Percentiles rank a stretch among this genome's conserved stretches.
phyloP scores from a whole-genome alignment of 2,329 filamentous ascomycete species.

The Raffaelea deltoideospora region DNA sequence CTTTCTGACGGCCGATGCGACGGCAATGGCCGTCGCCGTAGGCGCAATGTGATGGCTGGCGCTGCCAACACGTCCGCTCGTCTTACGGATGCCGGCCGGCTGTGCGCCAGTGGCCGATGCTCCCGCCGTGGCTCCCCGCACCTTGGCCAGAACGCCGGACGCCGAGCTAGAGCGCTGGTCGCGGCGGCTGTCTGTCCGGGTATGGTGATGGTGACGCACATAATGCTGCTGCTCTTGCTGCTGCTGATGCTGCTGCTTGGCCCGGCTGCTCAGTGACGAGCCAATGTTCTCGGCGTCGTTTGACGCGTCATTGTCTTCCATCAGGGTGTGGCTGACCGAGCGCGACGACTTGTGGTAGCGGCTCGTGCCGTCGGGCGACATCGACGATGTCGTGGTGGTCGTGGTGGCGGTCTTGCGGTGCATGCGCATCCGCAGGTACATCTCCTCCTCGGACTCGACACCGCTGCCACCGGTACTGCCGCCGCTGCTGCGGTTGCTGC shows the following conservation, averaged over 20 bases:
- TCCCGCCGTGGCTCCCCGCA: constrained; percentile 36
- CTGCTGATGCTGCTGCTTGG: constrained; percentile 41
- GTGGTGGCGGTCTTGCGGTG: constrained; percentile 42
- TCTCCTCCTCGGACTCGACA: constrained; percentile 68
- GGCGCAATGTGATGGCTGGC: constrained; percentile 22
- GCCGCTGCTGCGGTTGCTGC: constrained; percentile 45
- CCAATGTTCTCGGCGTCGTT: constrained; percentile 61
- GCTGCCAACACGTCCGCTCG: constrained; percentile 49
- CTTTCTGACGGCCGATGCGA: constrained; percentile 32
- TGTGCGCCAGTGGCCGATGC: constrained; percentile 24
- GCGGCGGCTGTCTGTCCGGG: constrained; percentile 5
- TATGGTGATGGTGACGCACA: too few species aligned
- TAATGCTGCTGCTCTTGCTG: too few species aligned
- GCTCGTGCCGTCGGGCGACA: constrained; percentile 37
- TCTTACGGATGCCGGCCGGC: constrained; percentile 44
- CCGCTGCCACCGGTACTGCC: constrained; percentile 31
- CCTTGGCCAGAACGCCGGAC: constrained; percentile 45
- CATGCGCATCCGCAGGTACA: constrained; percentile 58
- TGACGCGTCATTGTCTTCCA: constrained; percentile 55
- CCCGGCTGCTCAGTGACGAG: constrained; percentile 23
- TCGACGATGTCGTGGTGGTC: constrained; percentile 28
- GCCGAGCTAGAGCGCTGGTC: constrained; percentile 33
- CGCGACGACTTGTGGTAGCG: constrained; percentile 52
- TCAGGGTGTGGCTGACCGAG: constrained; percentile 60
- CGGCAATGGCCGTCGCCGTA: constrained; percentile 20